Base-by-base conservation (phyloP, 331 rosid species). In the Saraca asoca region DNA sequence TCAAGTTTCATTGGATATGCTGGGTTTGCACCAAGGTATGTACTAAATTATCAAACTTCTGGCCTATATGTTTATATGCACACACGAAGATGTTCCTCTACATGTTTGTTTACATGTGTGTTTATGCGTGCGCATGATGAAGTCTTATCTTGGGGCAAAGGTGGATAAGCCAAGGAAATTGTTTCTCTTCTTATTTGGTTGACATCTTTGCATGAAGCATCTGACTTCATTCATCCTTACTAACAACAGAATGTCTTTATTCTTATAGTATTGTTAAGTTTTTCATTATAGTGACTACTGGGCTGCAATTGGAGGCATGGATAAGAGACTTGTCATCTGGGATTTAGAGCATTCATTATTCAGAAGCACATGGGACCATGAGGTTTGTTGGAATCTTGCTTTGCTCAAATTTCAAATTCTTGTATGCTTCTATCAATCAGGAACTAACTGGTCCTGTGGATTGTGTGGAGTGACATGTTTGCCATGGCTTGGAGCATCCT, bases 301-400 rank as follows among this genome's bases (percentile, higher is more conserved):
- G 98, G 95, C 85, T 15, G 96, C 91, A 52, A 75, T 87, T 59
- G 97, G 98, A 41, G 50, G 96, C 64, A 63, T 93, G 96, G 98
- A 93, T 74, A 39, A 64, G 8, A 90, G 77, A 78, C 84, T 93
- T 46, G 41, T 79, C 46, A 80, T 93, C 46, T 93, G 97, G 98
- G 97, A 90, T 75, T 41, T 93, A 67, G 91, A 79, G 76, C 90
- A 83, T 61, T 84, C 93, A 1, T 43, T 60, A 9, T 69, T 91
- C 45, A 94, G 97, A 54, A 70, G 74, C 55, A 85, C 69, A 5
- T 87, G 96, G 51, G 81, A 87, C 35, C 98, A 90, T 13, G 91
- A 93, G 96, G 96, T 93, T 31, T 54, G 81, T 80, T 55, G 34
- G 57, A 53, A 58, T 71, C 64, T 55, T 59, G 46, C 64, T 51